Percentiles rank a stretch among this genome's conserved stretches.
Conservation (phyloP, 176 grass and related monocot genomes). For the Miscanthus lutarioriparius region DNA sequence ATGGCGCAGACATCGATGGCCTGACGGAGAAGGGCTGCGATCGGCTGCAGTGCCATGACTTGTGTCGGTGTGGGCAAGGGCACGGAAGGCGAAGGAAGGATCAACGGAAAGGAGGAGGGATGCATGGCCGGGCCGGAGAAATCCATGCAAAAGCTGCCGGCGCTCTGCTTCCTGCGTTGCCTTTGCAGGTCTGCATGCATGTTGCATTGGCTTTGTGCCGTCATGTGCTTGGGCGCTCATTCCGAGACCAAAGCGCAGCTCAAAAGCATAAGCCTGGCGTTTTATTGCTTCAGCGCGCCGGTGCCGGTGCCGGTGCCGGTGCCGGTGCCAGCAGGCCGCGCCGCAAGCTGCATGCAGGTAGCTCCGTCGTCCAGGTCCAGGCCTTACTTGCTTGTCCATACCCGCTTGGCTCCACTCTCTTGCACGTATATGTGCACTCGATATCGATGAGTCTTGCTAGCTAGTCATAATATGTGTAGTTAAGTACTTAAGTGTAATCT, state of each 20-base stretch:
- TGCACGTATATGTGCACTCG: conserved; percentile 1
- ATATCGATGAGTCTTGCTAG: neutral
- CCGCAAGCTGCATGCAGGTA: neutral
- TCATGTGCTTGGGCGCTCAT: conserved; percentile 25
- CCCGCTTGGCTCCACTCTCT: conserved; percentile 42
- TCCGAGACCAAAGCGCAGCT: conserved; percentile 30
- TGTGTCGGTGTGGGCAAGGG: conserved; percentile 30
- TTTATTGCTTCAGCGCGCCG: conserved; percentile 33
- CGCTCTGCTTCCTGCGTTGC: conserved; percentile 15
- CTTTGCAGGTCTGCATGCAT: conserved; percentile 22
- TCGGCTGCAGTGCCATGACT: neutral
- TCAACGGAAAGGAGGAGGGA: neutral
- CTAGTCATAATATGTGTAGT: neutral
- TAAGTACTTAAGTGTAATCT: neutral
- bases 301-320: neutral
- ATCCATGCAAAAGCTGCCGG: conserved; percentile 15
- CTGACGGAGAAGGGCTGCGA: neutral
- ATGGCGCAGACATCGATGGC: conserved; percentile 25
- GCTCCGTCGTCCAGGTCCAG: neutral
- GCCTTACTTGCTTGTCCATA: conserved; percentile 43
- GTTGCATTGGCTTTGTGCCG: conserved; percentile 26
- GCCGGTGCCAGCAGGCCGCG: neutral
- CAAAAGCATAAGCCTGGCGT: conserved; percentile 51
- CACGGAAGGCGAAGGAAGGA: neutral
- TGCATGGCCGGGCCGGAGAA: neutral